Evolutionary conservation across 169 alveolate species (phyloP), one percentile per base, ranked within the genome.

Genomic region (Neospora caninum): DNA sequence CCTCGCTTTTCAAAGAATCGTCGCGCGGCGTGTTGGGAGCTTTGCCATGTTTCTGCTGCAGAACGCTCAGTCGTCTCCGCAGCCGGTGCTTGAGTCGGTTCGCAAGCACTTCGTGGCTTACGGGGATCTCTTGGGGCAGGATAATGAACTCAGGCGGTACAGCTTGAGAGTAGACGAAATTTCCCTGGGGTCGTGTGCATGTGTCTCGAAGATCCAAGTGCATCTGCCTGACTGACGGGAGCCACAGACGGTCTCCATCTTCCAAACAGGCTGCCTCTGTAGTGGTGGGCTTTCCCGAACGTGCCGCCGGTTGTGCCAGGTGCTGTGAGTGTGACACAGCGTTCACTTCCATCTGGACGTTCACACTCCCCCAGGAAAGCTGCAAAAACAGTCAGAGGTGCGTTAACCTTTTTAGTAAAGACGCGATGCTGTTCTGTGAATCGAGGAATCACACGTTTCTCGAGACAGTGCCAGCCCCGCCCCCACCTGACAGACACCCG

Each of bases 131-230:
- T 34, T 78, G 87, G 7, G 87, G 87, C 87, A 25, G 6, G 41
- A 78, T 78, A 22, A 78, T 39, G 45, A 78, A 78, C 87, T 78
- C 87, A 20, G 87, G 87, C 20, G 87, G 45, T 0, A 78, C 87
- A 0, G 53, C 25, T 34, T 78, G 87, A 39, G 87, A 78, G 43
- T 78, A 78, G 25, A 78, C 25, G 43, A 78, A 25, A 78, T 78
- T 39, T 1, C 87, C 87, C 16, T 78, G 87, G 31, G 87, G 45
- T 78, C 34, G 45, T 7, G 87, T 78, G 43, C 87, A 78, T 16
- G 34, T 39, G 87, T 78, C 87, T 39, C 87, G 87, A 20, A 78
- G 87, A 78, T 78, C 87, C 45, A 78, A 78, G 87, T 78, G 87
- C 87, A 78, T 34, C 45, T 78, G 87, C 87, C 34, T 78, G 2